Evolutionary conservation across 2,329 filamentous ascomycete species (phyloP).

Genomic region (Aspergillus tanneri): DNA sequence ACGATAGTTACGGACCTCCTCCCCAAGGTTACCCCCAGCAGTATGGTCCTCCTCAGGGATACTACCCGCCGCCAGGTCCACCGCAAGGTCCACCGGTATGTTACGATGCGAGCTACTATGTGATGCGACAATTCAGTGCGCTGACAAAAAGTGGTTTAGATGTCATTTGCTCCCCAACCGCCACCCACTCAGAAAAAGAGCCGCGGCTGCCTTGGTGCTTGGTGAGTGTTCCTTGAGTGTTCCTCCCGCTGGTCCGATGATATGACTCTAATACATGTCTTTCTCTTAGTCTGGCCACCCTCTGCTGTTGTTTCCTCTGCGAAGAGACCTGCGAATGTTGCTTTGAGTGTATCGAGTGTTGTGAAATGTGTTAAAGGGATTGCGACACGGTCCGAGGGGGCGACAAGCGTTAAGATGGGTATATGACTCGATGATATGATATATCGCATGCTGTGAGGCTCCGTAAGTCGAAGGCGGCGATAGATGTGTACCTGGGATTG

Average conservation of each 20-base stretch:
- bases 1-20: slow-evolving; percentile 31
- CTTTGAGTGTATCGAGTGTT: slow-evolving; percentile 60
- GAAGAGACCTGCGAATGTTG: slow-evolving; percentile 66
- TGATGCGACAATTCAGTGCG: not conserved
- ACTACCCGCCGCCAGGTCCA: slow-evolving; percentile 24
- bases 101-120: slow-evolving; percentile 1
- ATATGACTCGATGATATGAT: slow-evolving; percentile 25
- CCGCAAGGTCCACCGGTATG: slow-evolving; percentile 32
- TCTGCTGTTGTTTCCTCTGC: slow-evolving; percentile 65
- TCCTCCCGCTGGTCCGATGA: slow-evolving; percentile 10
- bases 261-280: not conserved
- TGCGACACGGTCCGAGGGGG: not conserved
- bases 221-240: slow-evolving; percentile 37
- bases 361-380: slow-evolving; percentile 36
- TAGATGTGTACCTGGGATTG: not conserved
- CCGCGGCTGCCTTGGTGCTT: slow-evolving; percentile 53
- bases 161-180: slow-evolving; percentile 52
- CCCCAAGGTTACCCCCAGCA: slow-evolving; percentile 30
- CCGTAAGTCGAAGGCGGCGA: not conserved
- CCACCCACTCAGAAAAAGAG: slow-evolving; percentile 50
- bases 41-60: slow-evolving; percentile 34
- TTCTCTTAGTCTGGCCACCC: slow-evolving; percentile 48
- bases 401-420: slow-evolving; percentile 14
- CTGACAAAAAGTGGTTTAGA: slow-evolving; percentile 8
- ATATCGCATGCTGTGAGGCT: not conserved